A percentile compares a stretch with the other conserved stretches of the same genome.
These are phyloP conservation scores for Jatropha multifida DNA, from an alignment of 441 rosid genomes.

Conservation along the genomic window DNA sequence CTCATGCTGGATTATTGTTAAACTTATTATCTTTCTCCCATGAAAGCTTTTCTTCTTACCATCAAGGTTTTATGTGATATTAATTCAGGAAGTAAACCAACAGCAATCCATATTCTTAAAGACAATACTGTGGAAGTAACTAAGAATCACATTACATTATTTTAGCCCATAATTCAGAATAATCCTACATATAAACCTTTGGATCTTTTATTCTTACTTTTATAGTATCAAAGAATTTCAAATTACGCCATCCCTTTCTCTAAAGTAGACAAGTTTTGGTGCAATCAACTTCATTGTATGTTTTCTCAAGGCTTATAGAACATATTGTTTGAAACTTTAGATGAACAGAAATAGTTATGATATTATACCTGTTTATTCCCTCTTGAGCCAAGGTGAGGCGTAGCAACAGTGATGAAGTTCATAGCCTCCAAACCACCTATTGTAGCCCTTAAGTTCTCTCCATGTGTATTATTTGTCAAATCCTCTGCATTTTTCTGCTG, in stretches of 20 bases:
- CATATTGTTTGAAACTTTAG: not conserved
- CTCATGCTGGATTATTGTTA: conserved; percentile 2
- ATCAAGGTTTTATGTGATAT: not conserved
- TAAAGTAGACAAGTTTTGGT: not conserved
- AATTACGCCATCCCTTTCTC: not conserved
- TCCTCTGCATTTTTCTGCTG: conserved; percentile 35
- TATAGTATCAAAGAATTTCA: not conserved
- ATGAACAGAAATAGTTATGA: conserved; percentile 13
- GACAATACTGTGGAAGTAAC: conserved; percentile 7
- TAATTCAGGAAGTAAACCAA: not conserved
- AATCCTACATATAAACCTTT: not conserved
- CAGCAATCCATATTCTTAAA: not conserved
- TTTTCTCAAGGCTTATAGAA: not conserved
- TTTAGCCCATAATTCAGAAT: not conserved
- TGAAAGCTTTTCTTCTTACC: not conserved
- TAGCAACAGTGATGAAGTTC: conserved; percentile 88
- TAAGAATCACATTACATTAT: not conserved
- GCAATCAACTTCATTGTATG: not conserved
- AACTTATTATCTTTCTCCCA: not conserved
- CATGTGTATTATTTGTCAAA: conserved; percentile 19
- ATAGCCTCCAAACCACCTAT: conserved; percentile 82
- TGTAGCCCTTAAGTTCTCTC: conserved; percentile 42
- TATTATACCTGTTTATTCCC: conserved; percentile 84
- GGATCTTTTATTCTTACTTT: not conserved
- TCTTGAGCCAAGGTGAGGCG: conserved; percentile 97